Conservation (phyloP, 1,284 basidiomycete species). For the Sanghuangporus sanghuang region DNA sequence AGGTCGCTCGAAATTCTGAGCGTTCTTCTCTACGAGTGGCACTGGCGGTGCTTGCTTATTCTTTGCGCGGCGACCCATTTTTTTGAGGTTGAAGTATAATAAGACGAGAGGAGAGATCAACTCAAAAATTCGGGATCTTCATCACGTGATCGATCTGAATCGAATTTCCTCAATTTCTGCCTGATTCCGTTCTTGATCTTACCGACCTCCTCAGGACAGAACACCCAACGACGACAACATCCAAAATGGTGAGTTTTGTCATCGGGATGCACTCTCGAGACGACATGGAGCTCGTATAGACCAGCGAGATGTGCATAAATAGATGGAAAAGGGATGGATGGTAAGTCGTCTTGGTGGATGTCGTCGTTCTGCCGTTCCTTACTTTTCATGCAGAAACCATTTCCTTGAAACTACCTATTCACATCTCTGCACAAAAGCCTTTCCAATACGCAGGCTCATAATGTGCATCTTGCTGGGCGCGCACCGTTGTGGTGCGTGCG, state of each 20-base stretch:
- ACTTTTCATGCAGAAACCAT: slow-evolving; percentile 11
- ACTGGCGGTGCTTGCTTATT: slow-evolving; percentile 83
- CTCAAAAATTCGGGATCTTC: background rate
- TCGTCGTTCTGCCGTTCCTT: slow-evolving; percentile 20
- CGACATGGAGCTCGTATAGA: slow-evolving; percentile 12
- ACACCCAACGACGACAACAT: background rate
- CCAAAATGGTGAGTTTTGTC: slow-evolving; percentile 14
- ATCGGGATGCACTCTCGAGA: background rate
- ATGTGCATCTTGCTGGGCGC: slow-evolving; percentile 41
- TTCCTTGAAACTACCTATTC: slow-evolving; percentile 25
- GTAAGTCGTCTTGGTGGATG: slow-evolving; percentile 42
- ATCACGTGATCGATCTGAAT: background rate
- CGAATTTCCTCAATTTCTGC: background rate
- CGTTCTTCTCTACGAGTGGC: slow-evolving; percentile 45
- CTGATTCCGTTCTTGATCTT: background rate
- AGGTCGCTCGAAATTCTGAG: slow-evolving; percentile 23
- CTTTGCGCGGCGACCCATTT: slow-evolving; percentile 87
- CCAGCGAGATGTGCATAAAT: slow-evolving; percentile 9
- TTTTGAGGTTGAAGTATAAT: background rate
- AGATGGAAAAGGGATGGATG: slow-evolving; percentile 43
- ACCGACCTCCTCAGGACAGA: slow-evolving; percentile 3
- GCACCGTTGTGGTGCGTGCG: slow-evolving; percentile 27
- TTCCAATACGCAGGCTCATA: slow-evolving; percentile 24
- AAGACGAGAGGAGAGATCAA: background rate
- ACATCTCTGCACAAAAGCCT: slow-evolving; percentile 26